phyloP scores from a whole-genome alignment of 345 rosid species.

The Dimocarpus longan region DNA sequence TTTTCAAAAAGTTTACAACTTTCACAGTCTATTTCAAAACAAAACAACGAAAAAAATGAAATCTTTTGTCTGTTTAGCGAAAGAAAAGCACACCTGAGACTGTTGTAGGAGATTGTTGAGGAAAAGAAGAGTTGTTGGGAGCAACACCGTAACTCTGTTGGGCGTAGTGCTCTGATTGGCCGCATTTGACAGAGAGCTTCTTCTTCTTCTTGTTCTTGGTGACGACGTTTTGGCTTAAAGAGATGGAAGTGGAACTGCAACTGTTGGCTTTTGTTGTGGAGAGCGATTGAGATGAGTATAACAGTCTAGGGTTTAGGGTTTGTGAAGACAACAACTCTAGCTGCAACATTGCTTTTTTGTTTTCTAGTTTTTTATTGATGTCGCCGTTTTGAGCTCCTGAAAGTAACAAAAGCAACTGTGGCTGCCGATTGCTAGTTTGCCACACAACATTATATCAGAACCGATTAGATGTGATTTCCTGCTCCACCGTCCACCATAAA shows the following conservation, averaged over 20 bases:
- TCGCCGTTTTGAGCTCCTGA: not conserved
- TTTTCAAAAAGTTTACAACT: not conserved
- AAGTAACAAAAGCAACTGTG: not conserved
- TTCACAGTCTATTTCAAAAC: not conserved
- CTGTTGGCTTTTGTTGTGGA: constrained; percentile 15
- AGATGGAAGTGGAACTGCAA: constrained; percentile 13
- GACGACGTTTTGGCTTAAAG: constrained; percentile 24
- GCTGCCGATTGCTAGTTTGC: too few relatives aligned
- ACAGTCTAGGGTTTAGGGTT: constrained; percentile 35
- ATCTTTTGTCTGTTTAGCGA: not conserved
- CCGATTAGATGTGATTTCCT: constrained; percentile 8
- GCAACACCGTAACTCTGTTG: constrained; percentile 32
- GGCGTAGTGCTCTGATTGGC: constrained; percentile 61
- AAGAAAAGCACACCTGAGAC: constrained; percentile 24
- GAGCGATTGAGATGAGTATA: constrained; percentile 12
- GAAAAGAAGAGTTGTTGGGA: constrained; percentile 35
- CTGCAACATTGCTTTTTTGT: constrained; percentile 38
- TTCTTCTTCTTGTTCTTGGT: constrained; percentile 25
- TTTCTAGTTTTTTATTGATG: not conserved
- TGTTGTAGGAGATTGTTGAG: constrained; percentile 15
- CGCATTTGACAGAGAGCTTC: constrained; percentile 50
- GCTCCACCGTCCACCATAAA: constrained; percentile 4
- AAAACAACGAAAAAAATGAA: not conserved
- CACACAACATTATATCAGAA: not conserved
- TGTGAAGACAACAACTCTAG: constrained; percentile 29